Evolutionary conservation across 768 basidiomycete genomes (phyloP), one percentile per base, ranked within the genome.

Genomic region (Filobasidium floriforme): DNA sequence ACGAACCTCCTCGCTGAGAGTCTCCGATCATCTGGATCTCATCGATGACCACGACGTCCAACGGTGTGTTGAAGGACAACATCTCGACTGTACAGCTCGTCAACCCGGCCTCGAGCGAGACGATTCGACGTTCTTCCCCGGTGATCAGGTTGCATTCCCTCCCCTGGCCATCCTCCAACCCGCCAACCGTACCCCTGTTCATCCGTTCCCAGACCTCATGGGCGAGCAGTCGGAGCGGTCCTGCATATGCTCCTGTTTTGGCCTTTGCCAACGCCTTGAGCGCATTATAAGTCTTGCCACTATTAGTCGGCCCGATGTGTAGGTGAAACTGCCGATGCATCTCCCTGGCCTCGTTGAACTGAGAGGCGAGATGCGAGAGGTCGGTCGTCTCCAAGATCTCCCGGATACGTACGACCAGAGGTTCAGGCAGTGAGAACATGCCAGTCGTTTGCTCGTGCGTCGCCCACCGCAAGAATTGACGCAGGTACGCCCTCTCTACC

Each of bases 261-360:
- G 92, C 86, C 4, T 86, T 85, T 0, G 91, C 89, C 1, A 99
- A 83, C 0, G 92, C 90, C 52, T 90, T 87, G 10, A 99, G 81
- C 0, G 94, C 96, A 73, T 89, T 87, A 74, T 98, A 87, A 0
- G 94, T 99, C 81, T 99, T 99, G 37, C 94, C 96, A 68, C 89
- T 90, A 78, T 98, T 99, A 26, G 96, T 98, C 0, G 96, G 96
- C 0, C 94, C 96, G 46, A 99, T 91, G 72, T 99, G 94, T 82
- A 98, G 87, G 76, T 93, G 88, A 71, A 98, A 81, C 71, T 87
- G 89, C 22, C 93, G 84, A 19, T 82, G 83, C 69, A 86, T 80
- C 12, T 76, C 72, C 11, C 94, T 85, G 0, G 91, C 86, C 0
- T 66, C 65, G 46, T 77, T 73, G 51, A 73, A 74, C n/a, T 70